These are phyloP conservation scores for Laguncularia racemosa DNA, from an alignment of 345 rosid genomes.

Conservation along the genomic window DNA sequence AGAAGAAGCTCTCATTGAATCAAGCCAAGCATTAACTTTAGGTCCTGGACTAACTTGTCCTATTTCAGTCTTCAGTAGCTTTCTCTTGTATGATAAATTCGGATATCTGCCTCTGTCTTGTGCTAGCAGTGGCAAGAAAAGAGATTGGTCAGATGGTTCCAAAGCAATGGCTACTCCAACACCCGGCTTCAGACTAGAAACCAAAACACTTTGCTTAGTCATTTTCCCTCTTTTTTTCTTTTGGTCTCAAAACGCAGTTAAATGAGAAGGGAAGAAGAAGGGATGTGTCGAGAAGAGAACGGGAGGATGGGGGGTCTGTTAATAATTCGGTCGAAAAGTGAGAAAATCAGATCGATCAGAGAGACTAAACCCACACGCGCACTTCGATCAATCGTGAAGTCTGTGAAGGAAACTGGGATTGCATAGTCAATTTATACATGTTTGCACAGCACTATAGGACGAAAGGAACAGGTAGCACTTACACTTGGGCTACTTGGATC, in stretches of 20 bases:
- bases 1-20: constrained; percentile 86
- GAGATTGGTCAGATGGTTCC: constrained; percentile 30
- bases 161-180: constrained; percentile 32
- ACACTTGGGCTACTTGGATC: no score
- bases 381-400: neutral
- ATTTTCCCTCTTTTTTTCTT: constrained; percentile 11
- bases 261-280: constrained; percentile 17
- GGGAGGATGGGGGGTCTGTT: constrained; percentile 18
- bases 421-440: constrained; percentile 5
- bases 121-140: constrained; percentile 25
- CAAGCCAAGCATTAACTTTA: constrained; percentile 53
- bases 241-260: constrained; percentile 13
- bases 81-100: constrained; percentile 27
- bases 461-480: neutral
- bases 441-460: neutral
- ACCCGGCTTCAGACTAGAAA: constrained; percentile 38
- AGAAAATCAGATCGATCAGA: neutral
- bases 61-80: constrained; percentile 39
- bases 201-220: constrained; percentile 69
- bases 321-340: constrained; percentile 19
- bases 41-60: constrained; percentile 16
- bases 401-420: neutral
- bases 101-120: constrained; percentile 24
- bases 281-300: neutral
- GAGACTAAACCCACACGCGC: constrained; percentile 20